Evolutionary conservation across 2,329 filamentous ascomycete species (phyloP).

Genomic region (Xylariaceae sp.): DNA sequence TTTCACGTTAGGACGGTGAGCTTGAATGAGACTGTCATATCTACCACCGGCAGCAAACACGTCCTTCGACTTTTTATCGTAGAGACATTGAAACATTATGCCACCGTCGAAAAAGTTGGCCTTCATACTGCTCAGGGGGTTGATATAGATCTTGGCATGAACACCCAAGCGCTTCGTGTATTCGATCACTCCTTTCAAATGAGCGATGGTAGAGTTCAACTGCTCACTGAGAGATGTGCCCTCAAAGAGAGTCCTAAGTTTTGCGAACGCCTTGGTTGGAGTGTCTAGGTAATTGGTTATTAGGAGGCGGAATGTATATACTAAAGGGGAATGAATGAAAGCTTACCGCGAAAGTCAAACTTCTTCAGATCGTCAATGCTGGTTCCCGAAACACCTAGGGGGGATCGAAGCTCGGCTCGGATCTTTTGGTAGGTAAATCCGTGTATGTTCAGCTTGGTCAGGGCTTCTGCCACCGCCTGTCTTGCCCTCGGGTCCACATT

Average conservation of each 20-base stretch:
- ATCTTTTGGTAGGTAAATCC: conserved; percentile 80
- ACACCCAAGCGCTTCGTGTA: conserved; percentile 74
- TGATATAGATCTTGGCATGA: conserved; percentile 72
- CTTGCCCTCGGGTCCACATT: conserved; percentile 66
- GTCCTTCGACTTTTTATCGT: conserved; percentile 75
- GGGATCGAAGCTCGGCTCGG: conserved; percentile 72
- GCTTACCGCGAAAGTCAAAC: conserved; percentile 79
- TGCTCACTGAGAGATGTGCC: conserved; percentile 65
- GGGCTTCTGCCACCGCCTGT: conserved; percentile 68
- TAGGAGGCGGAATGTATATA: conserved; percentile 7
- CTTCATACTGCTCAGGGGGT: conserved; percentile 80
- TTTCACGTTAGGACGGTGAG: conserved; percentile 67
- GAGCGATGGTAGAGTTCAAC: conserved; percentile 68
- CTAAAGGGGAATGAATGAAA: neutral
- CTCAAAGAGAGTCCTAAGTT: conserved; percentile 55
- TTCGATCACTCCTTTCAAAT: conserved; percentile 70
- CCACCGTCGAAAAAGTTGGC: conserved; percentile 86
- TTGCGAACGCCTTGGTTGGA: conserved; percentile 51
- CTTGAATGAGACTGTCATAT: conserved; percentile 83
- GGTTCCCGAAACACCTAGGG: conserved; percentile 75
- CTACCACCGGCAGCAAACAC: conserved; percentile 91
- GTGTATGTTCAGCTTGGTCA: conserved; percentile 82
- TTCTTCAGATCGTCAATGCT: conserved; percentile 83
- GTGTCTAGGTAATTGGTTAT: conserved; percentile 37
- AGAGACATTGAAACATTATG: conserved; percentile 83